phyloP scores from a whole-genome alignment of 2,329 filamentous ascomycete species.

The Arthrinium phaeospermum region DNA sequence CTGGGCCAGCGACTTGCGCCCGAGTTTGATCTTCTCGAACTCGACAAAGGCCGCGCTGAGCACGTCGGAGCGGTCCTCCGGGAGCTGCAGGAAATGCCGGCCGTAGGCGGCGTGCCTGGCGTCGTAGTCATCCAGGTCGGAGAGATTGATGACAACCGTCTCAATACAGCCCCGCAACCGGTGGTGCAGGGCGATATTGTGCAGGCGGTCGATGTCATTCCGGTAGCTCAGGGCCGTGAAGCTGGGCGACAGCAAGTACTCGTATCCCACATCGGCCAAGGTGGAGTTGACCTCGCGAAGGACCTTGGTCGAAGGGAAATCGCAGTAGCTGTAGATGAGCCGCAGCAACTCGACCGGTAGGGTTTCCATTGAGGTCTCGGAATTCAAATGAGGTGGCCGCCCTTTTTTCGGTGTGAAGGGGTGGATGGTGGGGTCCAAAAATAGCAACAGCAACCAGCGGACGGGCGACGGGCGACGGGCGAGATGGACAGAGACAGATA shows the following conservation, averaged over 20 bases:
- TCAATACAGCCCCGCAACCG: conserved; percentile 49
- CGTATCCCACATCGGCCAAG: conserved; percentile 49
- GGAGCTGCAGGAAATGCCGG: conserved; percentile 45
- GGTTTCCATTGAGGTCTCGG: conserved; percentile 37
- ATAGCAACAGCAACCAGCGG: neutral
- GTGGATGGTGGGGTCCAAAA: conserved; percentile 4
- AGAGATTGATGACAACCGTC: conserved; percentile 52
- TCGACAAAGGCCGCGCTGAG: conserved; percentile 44
- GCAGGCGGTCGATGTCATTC: conserved; percentile 51
- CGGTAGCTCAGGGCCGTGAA: conserved; percentile 52
- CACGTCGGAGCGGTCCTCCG: conserved; percentile 42
- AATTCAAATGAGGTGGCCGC: conserved; percentile 12
- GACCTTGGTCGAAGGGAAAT: conserved; percentile 43
- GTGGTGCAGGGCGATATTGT: conserved; percentile 49
- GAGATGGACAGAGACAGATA: neutral
- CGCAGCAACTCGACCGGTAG: conserved; percentile 48
- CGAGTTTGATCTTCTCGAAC: conserved; percentile 44
- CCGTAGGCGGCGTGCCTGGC: conserved; percentile 42
- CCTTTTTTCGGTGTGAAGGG: neutral
- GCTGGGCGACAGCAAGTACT: conserved; percentile 46
- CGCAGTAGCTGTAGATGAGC: conserved; percentile 50
- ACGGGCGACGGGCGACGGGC: neutral
- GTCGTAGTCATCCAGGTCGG: conserved; percentile 48
- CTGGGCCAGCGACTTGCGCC: conserved; percentile 40
- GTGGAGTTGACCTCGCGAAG: conserved; percentile 47